Base-by-base conservation (phyloP, 2,329 filamentous ascomycete genomes). In the Pseudogymnoascus sp. region DNA sequence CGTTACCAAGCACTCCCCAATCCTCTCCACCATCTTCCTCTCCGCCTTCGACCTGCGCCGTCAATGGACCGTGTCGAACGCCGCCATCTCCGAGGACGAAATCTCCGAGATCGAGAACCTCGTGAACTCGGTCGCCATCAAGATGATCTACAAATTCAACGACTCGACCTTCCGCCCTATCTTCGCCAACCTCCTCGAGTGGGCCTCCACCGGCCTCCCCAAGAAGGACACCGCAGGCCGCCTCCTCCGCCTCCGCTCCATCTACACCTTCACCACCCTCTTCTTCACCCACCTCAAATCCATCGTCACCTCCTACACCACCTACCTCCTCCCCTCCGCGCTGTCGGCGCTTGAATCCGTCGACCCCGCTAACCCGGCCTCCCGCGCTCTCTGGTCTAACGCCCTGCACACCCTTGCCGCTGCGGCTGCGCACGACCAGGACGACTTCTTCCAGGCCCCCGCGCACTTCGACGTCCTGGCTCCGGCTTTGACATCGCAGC, bases 111-210 rank as follows among this genome's bases (percentile, higher is more conserved):
- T 91, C 11, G 91, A 96, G 72, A 77, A 78, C 1, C 78, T 80
- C 10, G 72, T 90, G 68, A 89, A 91, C 72, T 84, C 88, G 8
- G 85, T 89, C 11, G 85, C 88, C 0, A 84, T 99, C 64, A 90
- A 91, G 75, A 95, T 97, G 87, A 89, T 96, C 62, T 91, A 96
- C 79, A 98, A 98, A 80, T 84, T 99, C 66, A 98, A 97, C 76
- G 95, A 99, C 73, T 88, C 89, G 0, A 86, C 89, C 0, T 99
- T 99, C 85, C 84, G 93, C 11, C 96, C 95, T 0, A 86, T 99
- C 66, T 99, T 98, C 78, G 83, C 87, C 14, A 85, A 89, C 67
- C 79, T 97, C n/a, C 81, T 96, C 53, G 91, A 96, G 63, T 97
- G 93, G 89, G 84, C 89, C 0, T 81, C 79, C 16, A 78, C 79